A percentile compares a stretch with the other conserved stretches of the same genome.
These are phyloP conservation scores for Durio zibethinus DNA, from an alignment of 345 rosid species.

Conservation along the genomic window DNA sequence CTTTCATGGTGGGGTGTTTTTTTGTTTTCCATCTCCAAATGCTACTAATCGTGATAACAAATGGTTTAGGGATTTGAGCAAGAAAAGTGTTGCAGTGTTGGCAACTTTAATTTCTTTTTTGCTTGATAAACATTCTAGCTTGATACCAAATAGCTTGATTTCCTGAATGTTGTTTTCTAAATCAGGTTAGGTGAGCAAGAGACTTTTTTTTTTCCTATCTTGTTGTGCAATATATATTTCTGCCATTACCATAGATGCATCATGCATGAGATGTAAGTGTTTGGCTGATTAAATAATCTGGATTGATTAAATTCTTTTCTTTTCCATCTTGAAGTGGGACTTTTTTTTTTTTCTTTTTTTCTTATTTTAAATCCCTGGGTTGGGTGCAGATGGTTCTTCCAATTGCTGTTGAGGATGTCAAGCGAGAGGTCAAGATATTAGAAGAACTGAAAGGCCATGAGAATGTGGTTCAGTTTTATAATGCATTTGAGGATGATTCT, in stretches of 20 bases:
- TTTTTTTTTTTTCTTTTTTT: background rate
- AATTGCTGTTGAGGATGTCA: slow-evolving; percentile 66
- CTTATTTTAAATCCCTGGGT: slow-evolving; percentile 5
- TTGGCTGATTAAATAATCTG: background rate
- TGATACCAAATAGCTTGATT: background rate
- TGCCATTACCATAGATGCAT: background rate
- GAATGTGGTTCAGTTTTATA: slow-evolving; percentile 61
- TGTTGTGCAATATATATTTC: background rate
- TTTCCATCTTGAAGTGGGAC: background rate
- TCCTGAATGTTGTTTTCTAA: background rate
- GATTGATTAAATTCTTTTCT: background rate
- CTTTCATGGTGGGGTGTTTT: background rate
- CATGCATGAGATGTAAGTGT: background rate
- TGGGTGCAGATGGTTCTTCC: slow-evolving; percentile 61
- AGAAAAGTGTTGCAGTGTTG: background rate
- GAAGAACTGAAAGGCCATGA: slow-evolving; percentile 57
- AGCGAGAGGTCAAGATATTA: slow-evolving; percentile 62
- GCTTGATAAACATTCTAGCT: background rate
- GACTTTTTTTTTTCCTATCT: background rate
- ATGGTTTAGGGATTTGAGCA: background rate
- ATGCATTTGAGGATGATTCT: slow-evolving; percentile 63
- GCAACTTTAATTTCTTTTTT: background rate
- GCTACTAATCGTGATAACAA: background rate
- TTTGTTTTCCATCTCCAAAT: background rate
- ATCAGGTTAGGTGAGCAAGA: background rate